Evolutionary conservation across 1,139 yeast genomes (phyloP), one percentile per base, ranked within the genome.

Genomic region (Yamadazyma sp.): DNA sequence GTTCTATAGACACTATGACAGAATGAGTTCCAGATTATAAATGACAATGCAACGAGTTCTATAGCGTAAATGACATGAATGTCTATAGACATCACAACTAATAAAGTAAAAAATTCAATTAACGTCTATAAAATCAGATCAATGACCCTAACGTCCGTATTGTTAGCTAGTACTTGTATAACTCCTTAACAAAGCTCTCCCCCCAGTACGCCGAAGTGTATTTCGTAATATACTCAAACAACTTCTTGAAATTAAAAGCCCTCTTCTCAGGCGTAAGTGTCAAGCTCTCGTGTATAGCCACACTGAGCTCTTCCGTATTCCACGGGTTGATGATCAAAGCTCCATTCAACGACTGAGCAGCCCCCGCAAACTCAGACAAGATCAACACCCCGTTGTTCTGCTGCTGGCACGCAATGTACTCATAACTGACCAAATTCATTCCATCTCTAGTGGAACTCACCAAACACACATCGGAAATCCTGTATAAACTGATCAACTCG

Each of bases 131-230:
- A n/a, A n/a, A n/a, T n/a, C n/a, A n/a, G n/a, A n/a, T n/a, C n/a
- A n/a, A n/a, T n/a, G n/a, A n/a, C n/a, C n/a, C n/a, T n/a, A n/a
- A n/a, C n/a, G n/a, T n/a, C n/a, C n/a, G n/a, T n/a, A n/a, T n/a
- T n/a, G n/a, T n/a, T n/a, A n/a, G 21, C 8, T 8, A 22, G 40
- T 66, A 67, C 52, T 75, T 81, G 49, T 70, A 73, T 43, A 92
- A 68, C 61, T 94, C 99, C 50, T 84, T 83, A 33, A 92, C 98
- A 62, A 92, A 92, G 53, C 84, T 85, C 59, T 89, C 96, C 38
- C 98, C 98, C 99, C 99, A 92, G 60, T 79, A 92, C 4, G 87
- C 89, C 17, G 96, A 86, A 9, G 99, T 92, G 59, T 89, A 92
- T 64, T 94, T 92, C 36, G 87, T 79, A 48, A 92, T 88, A 59